A percentile compares a stretch with the other conserved stretches of the same genome.
Conservation (phyloP, 306 rosid genomes). For the Prunus kanzakura region DNA sequence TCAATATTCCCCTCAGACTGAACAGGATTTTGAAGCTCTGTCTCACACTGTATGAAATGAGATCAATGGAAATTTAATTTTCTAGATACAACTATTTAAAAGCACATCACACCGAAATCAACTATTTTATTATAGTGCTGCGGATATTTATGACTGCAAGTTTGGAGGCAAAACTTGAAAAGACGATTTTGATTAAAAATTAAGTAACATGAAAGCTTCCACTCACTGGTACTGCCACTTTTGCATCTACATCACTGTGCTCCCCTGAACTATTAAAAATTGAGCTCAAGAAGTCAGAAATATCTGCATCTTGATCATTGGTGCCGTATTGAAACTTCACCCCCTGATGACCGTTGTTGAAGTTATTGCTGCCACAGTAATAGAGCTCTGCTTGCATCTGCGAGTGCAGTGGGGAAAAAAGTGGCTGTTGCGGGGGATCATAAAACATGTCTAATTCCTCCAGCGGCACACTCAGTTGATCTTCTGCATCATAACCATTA, state of each 20-base stretch:
- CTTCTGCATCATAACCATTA: constrained; percentile 30
- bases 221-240: constrained; percentile 45
- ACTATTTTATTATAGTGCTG: background rate
- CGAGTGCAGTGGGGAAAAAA: constrained; percentile 51
- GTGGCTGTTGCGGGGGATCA: constrained; percentile 31
- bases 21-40: constrained; percentile 22
- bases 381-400: constrained; percentile 44
- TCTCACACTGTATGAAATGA: constrained; percentile 26
- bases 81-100: background rate
- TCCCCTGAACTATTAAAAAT: constrained; percentile 37
- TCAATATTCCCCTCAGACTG: constrained; percentile 25
- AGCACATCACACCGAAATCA: background rate
- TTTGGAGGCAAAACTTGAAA: constrained; percentile 12
- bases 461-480: constrained; percentile 20
- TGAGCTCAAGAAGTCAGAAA: constrained; percentile 45
- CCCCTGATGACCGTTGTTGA: constrained; percentile 28
- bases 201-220: constrained; percentile 21
- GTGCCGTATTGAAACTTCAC: constrained; percentile 39
- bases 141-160: background rate
- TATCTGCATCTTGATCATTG: constrained; percentile 34
- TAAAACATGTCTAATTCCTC: constrained; percentile 17
- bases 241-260: constrained; percentile 22
- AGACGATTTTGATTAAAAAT: background rate
- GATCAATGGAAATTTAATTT: background rate
- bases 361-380: constrained; percentile 27